Evolutionary conservation across 352 stramenopile genomes (phyloP), one percentile per base, ranked within the genome.

Genomic region (Pythium dissotocum): DNA sequence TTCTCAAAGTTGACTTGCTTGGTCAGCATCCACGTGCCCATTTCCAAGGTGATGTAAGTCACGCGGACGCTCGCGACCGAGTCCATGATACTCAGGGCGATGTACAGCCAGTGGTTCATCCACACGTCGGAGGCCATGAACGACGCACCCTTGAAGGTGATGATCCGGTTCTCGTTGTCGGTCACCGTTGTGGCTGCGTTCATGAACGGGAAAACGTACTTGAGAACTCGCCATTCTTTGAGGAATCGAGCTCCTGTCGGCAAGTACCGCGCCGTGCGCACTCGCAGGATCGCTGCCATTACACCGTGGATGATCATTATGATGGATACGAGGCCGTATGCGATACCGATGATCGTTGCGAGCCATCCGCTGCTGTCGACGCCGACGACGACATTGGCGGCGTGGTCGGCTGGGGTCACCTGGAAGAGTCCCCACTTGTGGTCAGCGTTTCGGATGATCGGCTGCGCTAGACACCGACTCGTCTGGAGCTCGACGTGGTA

Each of bases 401-500:
- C 48, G 4, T 65, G 36, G 38, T 75, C 65, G 1, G 48, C 35
- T 5, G 58, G 14, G 7, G 46, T 42, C 7, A 58, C 65, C n/a
- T 60, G n/a, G 49, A 66, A 75, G 42, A 75, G 58, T 1, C 58
- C 42, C 7, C 30, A 65, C 21, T 67, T 49, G 14, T 24, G 24
- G 24, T 61, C 42, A 18, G 30, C 40, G 12, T 58, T 60, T 10
- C 32, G 40, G 1, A 65, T 21, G 0, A 62, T 8, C 28, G 69
- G 69, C 30, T 40, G 26, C 2, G 64, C 64, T 3, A 58, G 32
- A 33, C 64, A 75, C 13, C 65, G 63, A 56, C 69, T 75, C 26
- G 48, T 72, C 28, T 72, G 69, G 5, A 78, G 52, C 63, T 80
- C 70, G 28, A 80, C 32, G 26, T 75, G 61, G 30, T 55, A 73